A percentile compares a stretch with the other conserved stretches of the same genome.
phyloP scores from a whole-genome alignment of 2,329 filamentous ascomycete genomes.

The Neofusicoccum sp. region DNA sequence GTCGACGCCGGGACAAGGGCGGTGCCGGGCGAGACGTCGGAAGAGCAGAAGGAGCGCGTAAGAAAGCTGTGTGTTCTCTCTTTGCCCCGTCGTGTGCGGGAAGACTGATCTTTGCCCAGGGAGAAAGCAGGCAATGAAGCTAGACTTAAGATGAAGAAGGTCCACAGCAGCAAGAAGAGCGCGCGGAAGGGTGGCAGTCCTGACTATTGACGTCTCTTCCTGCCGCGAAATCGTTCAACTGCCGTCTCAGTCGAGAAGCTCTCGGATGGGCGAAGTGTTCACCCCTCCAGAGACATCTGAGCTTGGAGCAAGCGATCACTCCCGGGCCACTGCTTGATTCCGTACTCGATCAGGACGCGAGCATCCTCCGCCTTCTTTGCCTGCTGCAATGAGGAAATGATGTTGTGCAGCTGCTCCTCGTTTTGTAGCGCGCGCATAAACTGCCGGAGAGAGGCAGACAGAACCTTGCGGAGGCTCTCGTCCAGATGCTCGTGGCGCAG shows the following conservation, averaged over 20 bases:
- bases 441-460: constrained; percentile 43
- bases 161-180: constrained; percentile 61
- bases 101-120: constrained; percentile 34
- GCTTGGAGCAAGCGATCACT: constrained; percentile 14
- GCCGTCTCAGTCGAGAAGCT: not conserved
- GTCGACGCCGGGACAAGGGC: constrained; percentile 48
- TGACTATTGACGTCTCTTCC: constrained; percentile 8
- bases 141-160: constrained; percentile 58
- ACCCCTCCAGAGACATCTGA: not conserved
- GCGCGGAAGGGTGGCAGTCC: constrained; percentile 43
- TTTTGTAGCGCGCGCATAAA: constrained; percentile 25
- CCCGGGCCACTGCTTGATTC: constrained; percentile 19
- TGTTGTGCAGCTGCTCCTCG: constrained; percentile 10
- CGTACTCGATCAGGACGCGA: constrained; percentile 26
- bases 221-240: not conserved
- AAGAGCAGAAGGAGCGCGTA: constrained; percentile 55
- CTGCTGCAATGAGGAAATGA: not conserved
- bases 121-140: constrained; percentile 59
- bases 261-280: not conserved
- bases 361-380: constrained; percentile 26
- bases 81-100: constrained; percentile 17
- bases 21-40: constrained; percentile 61
- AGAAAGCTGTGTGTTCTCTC: constrained; percentile 48
- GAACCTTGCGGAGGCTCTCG: constrained; percentile 53
- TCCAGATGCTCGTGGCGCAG: constrained; percentile 49